Conservation (phyloP, 805 yeast species). For the Kuraishia piskuri region DNA sequence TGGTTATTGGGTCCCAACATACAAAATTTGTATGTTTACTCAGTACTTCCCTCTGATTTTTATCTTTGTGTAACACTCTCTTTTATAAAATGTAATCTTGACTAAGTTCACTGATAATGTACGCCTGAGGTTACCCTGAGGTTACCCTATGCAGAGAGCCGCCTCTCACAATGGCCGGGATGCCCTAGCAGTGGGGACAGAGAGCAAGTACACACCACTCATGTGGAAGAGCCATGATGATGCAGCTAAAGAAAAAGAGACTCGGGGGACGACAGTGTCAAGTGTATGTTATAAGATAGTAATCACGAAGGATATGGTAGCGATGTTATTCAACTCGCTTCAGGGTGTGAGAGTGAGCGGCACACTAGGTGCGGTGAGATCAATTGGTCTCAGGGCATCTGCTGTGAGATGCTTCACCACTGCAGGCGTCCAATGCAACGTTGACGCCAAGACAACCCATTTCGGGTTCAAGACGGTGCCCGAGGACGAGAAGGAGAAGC, state of each 20-base stretch:
- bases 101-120: constrained; percentile 10
- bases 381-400: not conserved
- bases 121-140: not conserved
- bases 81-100: constrained; percentile 15
- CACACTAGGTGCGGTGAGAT: not conserved
- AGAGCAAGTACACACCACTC: not conserved
- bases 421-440: not conserved
- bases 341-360: not conserved
- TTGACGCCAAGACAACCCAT: constrained; percentile 57
- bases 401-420: not conserved
- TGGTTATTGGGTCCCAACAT: too few species aligned
- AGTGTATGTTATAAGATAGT: too few species aligned
- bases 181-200: not conserved
- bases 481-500: constrained; percentile 68
- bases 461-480: constrained; percentile 86
- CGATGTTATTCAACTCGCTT: not conserved
- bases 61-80: constrained; percentile 8
- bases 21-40: too few species aligned
- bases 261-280: not conserved
- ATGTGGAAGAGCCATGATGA: constrained; percentile 1
- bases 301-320: too few species aligned
- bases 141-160: too few species aligned
- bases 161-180: constrained; percentile 7
- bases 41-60: too few species aligned
- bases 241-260: not conserved